Evolutionary conservation across 2,329 filamentous ascomycete species (phyloP).

Genomic region (Cladophialophora carrionii): DNA sequence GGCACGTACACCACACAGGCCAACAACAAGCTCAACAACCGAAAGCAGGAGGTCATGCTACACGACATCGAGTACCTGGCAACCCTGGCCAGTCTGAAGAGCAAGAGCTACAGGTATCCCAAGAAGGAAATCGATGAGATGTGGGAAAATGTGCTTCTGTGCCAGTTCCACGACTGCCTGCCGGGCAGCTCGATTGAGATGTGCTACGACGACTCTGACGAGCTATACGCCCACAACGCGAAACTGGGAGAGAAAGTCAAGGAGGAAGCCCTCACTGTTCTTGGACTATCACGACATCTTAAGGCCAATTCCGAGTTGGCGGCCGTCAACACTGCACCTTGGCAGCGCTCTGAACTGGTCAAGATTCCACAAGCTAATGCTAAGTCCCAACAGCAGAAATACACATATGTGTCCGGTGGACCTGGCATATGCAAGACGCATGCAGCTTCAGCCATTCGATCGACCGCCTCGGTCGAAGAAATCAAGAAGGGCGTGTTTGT

Average conservation of each 20-base stretch:
- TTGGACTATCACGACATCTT: conserved; percentile 61
- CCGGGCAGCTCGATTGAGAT: conserved; percentile 95
- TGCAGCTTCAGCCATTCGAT: conserved; percentile 35
- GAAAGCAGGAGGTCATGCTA: conserved; percentile 80
- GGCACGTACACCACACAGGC: conserved; percentile 97
- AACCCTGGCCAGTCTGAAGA: conserved; percentile 77
- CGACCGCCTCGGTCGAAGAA: conserved; percentile 55
- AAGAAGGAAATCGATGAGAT: conserved; percentile 92
- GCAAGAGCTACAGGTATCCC: conserved; percentile 79
- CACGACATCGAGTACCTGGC: conserved; percentile 87
- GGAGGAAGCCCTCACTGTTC: conserved; percentile 67
- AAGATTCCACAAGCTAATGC: conserved; percentile 55
- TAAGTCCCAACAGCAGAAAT: conserved; percentile 40
- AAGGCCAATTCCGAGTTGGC: conserved; percentile 56
- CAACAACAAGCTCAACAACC: conserved; percentile 95
- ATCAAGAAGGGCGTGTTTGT: conserved; percentile 68
- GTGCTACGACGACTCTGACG: conserved; percentile 95
- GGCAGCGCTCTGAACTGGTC: conserved; percentile 76
- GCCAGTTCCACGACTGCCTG: conserved; percentile 96
- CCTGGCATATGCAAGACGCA: conserved; percentile 49
- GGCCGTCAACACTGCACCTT: conserved; percentile 84
- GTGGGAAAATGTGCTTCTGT: conserved; percentile 90
- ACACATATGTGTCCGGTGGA: conserved; percentile 53
- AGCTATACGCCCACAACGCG: conserved; percentile 84
- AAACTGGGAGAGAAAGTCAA: conserved; percentile 72